Evolutionary conservation across 306 rosid species (phyloP).

Genomic region (Geum urbanum): DNA sequence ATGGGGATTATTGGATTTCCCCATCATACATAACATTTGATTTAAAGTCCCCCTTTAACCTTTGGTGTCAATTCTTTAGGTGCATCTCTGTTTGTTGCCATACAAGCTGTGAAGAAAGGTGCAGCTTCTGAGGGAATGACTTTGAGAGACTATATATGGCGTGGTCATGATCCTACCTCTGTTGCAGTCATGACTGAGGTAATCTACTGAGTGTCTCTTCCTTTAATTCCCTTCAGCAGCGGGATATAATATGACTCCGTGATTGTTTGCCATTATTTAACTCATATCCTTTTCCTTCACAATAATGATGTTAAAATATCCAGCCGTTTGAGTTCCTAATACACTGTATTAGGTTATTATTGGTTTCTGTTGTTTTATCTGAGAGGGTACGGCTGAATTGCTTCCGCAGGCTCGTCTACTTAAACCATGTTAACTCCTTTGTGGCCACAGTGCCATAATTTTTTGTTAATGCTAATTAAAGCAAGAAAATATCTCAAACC

Average conservation of each 20-base stretch:
- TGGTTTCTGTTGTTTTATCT: neutral
- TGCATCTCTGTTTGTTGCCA: constrained; percentile 94
- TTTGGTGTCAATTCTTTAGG: constrained; percentile 42
- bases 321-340: neutral
- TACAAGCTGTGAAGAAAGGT: constrained; percentile 97
- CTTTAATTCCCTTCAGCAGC: constrained; percentile 8
- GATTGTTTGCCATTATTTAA: neutral
- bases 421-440: neutral
- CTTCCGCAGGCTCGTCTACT: neutral
- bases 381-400: neutral
- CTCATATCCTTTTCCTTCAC: neutral
- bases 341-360: neutral
- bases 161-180: constrained; percentile 97
- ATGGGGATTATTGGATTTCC: constrained; percentile 1
- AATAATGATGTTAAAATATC: neutral
- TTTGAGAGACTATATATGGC: constrained; percentile 87
- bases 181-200: constrained; percentile 99
- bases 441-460: neutral
- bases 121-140: constrained; percentile 96
- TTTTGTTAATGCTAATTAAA: neutral
- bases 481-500: neutral
- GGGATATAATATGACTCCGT: neutral
- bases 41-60: constrained; percentile 15
- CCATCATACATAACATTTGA: constrained; percentile 12
- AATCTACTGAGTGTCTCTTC: constrained; percentile 8